phyloP scores from a whole-genome alignment of 2,329 filamentous ascomycete genomes.

The Rosellinia necatrix region DNA sequence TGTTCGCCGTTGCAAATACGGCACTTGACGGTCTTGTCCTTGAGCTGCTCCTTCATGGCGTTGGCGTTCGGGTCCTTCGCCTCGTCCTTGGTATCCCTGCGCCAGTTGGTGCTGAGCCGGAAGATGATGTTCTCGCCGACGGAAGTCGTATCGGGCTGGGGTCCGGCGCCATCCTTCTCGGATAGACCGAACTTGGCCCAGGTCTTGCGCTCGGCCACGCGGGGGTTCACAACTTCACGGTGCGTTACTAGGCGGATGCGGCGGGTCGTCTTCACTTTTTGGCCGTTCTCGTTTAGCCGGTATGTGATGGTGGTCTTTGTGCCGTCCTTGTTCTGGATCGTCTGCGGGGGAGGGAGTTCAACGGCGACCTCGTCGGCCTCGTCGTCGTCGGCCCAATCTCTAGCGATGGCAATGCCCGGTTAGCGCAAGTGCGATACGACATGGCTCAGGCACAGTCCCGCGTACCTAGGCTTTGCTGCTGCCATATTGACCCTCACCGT shows the following conservation, averaged over 20 bases:
- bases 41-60: constrained; percentile 79
- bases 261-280: constrained; percentile 96
- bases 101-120: constrained; percentile 91
- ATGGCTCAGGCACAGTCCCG: not conserved
- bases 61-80: constrained; percentile 74
- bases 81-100: constrained; percentile 83
- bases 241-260: constrained; percentile 91
- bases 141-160: constrained; percentile 85
- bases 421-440: not conserved
- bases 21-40: constrained; percentile 99
- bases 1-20: constrained; percentile 98
- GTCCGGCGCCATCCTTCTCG: constrained; percentile 81
- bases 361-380: constrained; percentile 74
- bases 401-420: constrained; percentile 17
- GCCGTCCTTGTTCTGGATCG: constrained; percentile 96
- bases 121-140: constrained; percentile 99
- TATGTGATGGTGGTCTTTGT: constrained; percentile 94
- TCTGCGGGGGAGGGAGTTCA: constrained; percentile 81
- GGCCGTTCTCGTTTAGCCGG: constrained; percentile 87
- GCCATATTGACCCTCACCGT: constrained; percentile 29
- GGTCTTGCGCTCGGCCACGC: constrained; percentile 89
- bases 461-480: constrained; percentile 29
- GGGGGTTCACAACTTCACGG: constrained; percentile 93
- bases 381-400: constrained; percentile 95
- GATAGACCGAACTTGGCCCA: constrained; percentile 94